Evolutionary conservation across 768 basidiomycete species (phyloP).

Genomic region (Termitomyces sp.): DNA sequence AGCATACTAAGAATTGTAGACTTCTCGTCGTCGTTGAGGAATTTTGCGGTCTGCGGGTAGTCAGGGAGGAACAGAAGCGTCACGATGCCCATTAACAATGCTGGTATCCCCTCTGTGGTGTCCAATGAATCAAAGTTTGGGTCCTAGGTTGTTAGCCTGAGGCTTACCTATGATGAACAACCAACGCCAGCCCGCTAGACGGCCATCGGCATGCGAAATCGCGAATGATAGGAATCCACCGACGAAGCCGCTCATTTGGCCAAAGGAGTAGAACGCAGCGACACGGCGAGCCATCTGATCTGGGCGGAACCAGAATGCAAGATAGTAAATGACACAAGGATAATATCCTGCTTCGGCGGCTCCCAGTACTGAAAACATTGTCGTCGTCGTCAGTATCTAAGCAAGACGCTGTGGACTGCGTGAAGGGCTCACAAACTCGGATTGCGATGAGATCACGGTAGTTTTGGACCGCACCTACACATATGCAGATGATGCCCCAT

Average conservation of each 20-base stretch:
- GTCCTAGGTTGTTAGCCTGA: not conserved
- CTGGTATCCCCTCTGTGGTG: slow-evolving; percentile 8
- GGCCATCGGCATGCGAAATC: slow-evolving; percentile 11
- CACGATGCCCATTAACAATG: slow-evolving; percentile 9
- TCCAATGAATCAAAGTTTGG: not conserved
- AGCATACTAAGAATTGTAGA: slow-evolving; percentile 1
- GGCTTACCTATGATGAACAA: slow-evolving; percentile 10
- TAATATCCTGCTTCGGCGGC: slow-evolving; percentile 16
- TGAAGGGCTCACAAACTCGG: slow-evolving; percentile 6
- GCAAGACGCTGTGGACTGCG: too few species aligned
- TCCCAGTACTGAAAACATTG: slow-evolving; percentile 7
- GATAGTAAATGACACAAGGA: slow-evolving; percentile 14
- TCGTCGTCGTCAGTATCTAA: not conserved
- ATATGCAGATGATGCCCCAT: slow-evolving; percentile 12
- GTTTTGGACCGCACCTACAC: slow-evolving; percentile 9
- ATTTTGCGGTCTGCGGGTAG: slow-evolving; percentile 12
- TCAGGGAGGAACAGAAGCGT: slow-evolving; percentile 12
- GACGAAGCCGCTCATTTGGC: slow-evolving; percentile 12
- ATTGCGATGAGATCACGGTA: slow-evolving; percentile 9
- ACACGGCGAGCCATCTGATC: slow-evolving; percentile 8
- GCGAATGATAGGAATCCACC: slow-evolving; percentile 12
- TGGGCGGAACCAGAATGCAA: slow-evolving; percentile 15
- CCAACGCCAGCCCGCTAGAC: slow-evolving; percentile 15
- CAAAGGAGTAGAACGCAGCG: slow-evolving; percentile 13
- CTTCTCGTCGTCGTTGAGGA: slow-evolving; percentile 8